A percentile compares a stretch with the other conserved stretches of the same genome.
Conservation (phyloP, 176 grass and related monocot species). For the Saccharum officinarum region DNA sequence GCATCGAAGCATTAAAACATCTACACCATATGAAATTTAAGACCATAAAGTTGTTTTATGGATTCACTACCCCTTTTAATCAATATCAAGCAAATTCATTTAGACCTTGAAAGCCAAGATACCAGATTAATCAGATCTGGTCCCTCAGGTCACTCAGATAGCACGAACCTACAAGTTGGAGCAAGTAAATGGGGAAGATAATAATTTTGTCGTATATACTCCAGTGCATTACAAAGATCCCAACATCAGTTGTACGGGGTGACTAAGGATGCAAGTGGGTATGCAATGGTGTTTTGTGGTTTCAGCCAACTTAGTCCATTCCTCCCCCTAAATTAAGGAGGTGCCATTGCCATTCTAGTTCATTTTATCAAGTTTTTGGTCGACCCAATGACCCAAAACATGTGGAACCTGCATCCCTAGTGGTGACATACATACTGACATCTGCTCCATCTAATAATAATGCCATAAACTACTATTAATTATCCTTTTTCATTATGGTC, state of each 20-base stretch:
- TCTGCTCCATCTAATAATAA: background rate
- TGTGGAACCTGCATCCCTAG: background rate
- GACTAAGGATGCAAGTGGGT: background rate
- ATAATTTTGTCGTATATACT: background rate
- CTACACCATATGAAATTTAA: background rate
- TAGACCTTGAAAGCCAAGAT: background rate
- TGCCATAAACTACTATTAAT: background rate
- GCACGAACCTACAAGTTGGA: background rate
- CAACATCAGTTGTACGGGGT: background rate
- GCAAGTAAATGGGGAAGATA: background rate
- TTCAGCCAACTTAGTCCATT: background rate
- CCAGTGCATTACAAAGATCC: background rate
- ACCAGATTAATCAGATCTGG: background rate
- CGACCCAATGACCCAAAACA: background rate
- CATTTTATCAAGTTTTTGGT: background rate
- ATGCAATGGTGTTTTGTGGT: background rate
- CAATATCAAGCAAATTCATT: background rate
- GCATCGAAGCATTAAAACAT: background rate
- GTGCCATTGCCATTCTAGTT: background rate
- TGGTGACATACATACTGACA: background rate
- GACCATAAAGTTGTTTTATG: background rate
- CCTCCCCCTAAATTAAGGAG: background rate
- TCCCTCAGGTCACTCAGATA: background rate
- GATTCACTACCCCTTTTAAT: constrained; percentile 4
- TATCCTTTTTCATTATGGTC: background rate